These are phyloP conservation scores for Umbellularia californica DNA, from an alignment of 164 flowering plant genomes.

Conservation along the genomic window DNA sequence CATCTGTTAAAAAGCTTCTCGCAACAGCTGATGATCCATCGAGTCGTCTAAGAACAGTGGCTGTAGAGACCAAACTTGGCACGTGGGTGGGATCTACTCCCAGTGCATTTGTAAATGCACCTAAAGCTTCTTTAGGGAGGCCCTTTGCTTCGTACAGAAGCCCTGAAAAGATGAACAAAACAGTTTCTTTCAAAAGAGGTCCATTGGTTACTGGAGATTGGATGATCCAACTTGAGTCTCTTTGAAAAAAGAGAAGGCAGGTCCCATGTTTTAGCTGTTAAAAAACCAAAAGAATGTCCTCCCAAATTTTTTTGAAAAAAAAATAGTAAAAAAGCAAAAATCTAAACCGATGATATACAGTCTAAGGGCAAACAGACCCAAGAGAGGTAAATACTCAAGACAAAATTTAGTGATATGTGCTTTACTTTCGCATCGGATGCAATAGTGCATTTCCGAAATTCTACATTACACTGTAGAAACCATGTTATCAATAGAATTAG, in stretches of 20 bases:
- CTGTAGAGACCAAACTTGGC: conserved; percentile 71
- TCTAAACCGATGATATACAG: background rate
- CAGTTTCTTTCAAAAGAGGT: background rate
- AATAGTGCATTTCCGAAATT: too few species aligned
- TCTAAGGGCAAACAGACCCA: background rate
- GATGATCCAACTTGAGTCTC: background rate
- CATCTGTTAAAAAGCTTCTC: conserved; percentile 66
- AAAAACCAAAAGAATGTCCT: too few species aligned
- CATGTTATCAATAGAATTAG: too few species aligned
- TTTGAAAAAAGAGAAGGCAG: background rate
- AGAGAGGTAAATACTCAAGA: background rate
- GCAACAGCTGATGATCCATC: conserved; percentile 37
- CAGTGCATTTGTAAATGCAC: conserved; percentile 52
- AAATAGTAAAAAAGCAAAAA: too few species aligned
- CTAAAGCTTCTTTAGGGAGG: conserved; percentile 53
- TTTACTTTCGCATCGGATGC: too few species aligned
- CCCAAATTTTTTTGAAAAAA: too few species aligned
- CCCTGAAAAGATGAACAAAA: conserved; percentile 38
- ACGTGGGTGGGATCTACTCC: conserved; percentile 66
- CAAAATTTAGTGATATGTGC: background rate
- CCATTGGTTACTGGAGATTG: background rate
- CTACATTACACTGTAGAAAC: too few species aligned
- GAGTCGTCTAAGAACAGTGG: conserved; percentile 43
- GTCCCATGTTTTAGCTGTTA: background rate
- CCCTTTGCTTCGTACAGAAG: conserved; percentile 63